phyloP scores from a whole-genome alignment of 2,329 filamentous ascomycete species.

The Alternaria hordeiaustralica region DNA sequence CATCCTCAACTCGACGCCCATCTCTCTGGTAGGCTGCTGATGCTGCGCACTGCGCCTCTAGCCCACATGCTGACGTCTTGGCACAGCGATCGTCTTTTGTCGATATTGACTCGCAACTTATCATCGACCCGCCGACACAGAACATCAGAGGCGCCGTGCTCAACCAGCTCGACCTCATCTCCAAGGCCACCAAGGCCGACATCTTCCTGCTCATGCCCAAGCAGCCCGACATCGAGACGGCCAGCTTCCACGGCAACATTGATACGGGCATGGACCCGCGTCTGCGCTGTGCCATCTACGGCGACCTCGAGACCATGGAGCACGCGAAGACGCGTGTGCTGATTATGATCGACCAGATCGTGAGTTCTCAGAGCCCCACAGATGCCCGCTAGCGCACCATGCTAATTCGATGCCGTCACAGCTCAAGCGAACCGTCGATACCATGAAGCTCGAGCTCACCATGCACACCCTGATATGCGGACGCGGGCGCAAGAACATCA shows the following conservation, averaged over 20 bases:
- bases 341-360: slow-evolving; percentile 96
- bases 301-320: slow-evolving; percentile 92
- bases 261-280: slow-evolving; percentile 85
- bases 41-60: slow-evolving; percentile 15
- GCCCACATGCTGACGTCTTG: slow-evolving; percentile 29
- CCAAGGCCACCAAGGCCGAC: slow-evolving; percentile 89
- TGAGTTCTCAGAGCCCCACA: slow-evolving; percentile 55
- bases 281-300: slow-evolving; percentile 91
- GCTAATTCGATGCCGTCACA: slow-evolving; percentile 51
- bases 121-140: slow-evolving; percentile 74
- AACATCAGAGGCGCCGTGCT: slow-evolving; percentile 78
- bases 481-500: slow-evolving; percentile 95
- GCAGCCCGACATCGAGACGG: slow-evolving; percentile 77
- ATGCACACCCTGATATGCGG: slow-evolving; percentile 93
- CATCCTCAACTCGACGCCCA: slow-evolving; percentile 89
- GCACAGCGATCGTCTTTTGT: slow-evolving; percentile 86
- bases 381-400: slow-evolving; percentile 29
- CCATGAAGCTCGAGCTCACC: slow-evolving; percentile 80
- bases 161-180: slow-evolving; percentile 84
- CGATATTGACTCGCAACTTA: slow-evolving; percentile 89
- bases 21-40: slow-evolving; percentile 76
- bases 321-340: slow-evolving; percentile 95
- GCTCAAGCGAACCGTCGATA: slow-evolving; percentile 78
- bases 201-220: slow-evolving; percentile 95
- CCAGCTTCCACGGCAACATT: slow-evolving; percentile 74